Evolutionary conservation across 2,329 filamentous ascomycete genomes (phyloP), one percentile per base, ranked within the genome.

Genomic region (Phialophora verrucosa): DNA sequence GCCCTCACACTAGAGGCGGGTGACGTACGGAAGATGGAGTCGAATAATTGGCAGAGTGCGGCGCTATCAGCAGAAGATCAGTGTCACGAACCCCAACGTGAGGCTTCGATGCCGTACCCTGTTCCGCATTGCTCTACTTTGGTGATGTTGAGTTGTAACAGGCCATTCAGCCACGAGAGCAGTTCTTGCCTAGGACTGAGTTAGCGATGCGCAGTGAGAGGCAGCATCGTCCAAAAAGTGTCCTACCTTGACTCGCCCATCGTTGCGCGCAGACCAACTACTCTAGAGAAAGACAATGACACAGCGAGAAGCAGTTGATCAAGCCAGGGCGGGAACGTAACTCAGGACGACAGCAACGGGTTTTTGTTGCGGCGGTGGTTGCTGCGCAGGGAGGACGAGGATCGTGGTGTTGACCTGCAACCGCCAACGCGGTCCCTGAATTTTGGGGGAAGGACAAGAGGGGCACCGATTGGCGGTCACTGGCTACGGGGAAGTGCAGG

Each of bases 71-170:
- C 12, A 25, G 11, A 54, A 59, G 4, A 17, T 55, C 53, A 55
- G 12, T 29, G 97, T 75, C 99, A 88, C 82, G 98, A 95, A 83
- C 95, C 98, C 38, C 69, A 97, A 87, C 56, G 94, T 93, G 73
- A 95, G 59, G 31, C 62, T 71, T 61, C 27, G 53, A 12, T 47
- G 61, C 6, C 85, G 74, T 89, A 98, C 94, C 94, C 95, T 76
- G 94, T 98, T 79, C 95, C 95, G 80, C 94, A 98, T 86, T 99
- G 95, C 84, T 99, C 95, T 78, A 99, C 92, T 83, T 97, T 98
- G 75, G 91, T 98, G 75, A 99, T 89, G 83, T 98, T 99, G 76
- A 99, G 90, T 83, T 97, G 93, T 59, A 99, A 89, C 70, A 99
- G 91, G 85, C 91, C 94, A 85, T 99, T 99, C 73, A 98, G 85